A percentile compares a stretch with the other conserved stretches of the same genome.
phyloP scores from a whole-genome alignment of 1,284 basidiomycete species.

The Mycosarcoma mackinlayi region DNA sequence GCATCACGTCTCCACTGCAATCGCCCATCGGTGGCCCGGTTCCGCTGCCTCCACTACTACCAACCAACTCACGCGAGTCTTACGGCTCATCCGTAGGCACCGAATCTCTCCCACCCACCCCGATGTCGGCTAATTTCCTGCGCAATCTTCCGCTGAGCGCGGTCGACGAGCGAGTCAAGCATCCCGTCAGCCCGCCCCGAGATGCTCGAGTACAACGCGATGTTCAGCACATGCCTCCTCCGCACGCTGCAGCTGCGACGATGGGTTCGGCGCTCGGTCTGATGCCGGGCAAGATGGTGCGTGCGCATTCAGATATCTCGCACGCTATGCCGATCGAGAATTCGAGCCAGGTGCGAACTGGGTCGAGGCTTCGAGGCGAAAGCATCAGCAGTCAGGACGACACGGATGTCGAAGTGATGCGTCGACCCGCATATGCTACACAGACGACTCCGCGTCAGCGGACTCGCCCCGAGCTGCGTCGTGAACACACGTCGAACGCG shows the following conservation, averaged over 20 bases:
- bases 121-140: constrained; percentile 37
- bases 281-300: constrained; percentile 35
- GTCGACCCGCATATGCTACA: constrained; percentile 2
- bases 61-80: constrained; percentile 35
- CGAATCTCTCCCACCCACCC: constrained; percentile 42
- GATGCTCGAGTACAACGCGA: constrained; percentile 12
- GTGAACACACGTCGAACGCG: constrained; percentile 41
- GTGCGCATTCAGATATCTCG: constrained; percentile 30
- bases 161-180: constrained; percentile 12
- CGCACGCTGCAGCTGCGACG: not conserved
- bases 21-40: constrained; percentile 18
- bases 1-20: constrained; percentile 23
- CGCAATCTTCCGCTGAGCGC: constrained; percentile 16
- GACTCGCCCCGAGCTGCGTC: constrained; percentile 24
- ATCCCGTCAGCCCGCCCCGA: constrained; percentile 16
- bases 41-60: constrained; percentile 27
- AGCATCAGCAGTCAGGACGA: constrained; percentile 30
- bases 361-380: constrained; percentile 23
- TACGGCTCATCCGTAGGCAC: constrained; percentile 30
- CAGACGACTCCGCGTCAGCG: constrained; percentile 30
- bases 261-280: constrained; percentile 32
- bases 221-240: constrained; percentile 6
- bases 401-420: not conserved
- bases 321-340: constrained; percentile 4
- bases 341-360: not conserved